A percentile compares a stretch with the other conserved stretches of the same genome.
phyloP scores from a whole-genome alignment of 2,329 filamentous ascomycete genomes.

The Chalara sp. region DNA sequence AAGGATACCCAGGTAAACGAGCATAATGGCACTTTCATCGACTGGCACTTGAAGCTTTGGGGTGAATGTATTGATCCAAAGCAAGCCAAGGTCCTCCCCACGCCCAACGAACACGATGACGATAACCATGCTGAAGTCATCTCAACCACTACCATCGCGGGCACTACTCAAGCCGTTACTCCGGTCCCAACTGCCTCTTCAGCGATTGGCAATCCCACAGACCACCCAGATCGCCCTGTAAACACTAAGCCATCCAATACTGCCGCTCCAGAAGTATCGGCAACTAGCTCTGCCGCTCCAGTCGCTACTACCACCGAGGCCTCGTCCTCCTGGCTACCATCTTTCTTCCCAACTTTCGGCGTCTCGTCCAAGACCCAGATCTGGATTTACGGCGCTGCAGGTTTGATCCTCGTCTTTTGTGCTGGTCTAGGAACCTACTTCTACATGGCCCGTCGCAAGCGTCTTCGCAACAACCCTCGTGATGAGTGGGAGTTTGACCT shows the following conservation, averaged over 20 bases:
- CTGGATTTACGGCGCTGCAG: constrained; percentile 87
- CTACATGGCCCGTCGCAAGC: constrained; percentile 69
- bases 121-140: constrained; percentile 64
- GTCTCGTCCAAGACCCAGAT: constrained; percentile 79
- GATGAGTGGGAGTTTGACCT: constrained; percentile 94
- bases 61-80: constrained; percentile 75
- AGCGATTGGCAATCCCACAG: constrained; percentile 42
- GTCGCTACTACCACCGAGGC: constrained; percentile 21
- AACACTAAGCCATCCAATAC: constrained; percentile 30
- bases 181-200: constrained; percentile 38
- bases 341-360: constrained; percentile 84
- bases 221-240: constrained; percentile 59
- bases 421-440: constrained; percentile 74
- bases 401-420: constrained; percentile 83
- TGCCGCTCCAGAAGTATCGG: constrained; percentile 4
- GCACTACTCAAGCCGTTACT: constrained; percentile 36
- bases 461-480: constrained; percentile 65
- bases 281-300: constrained; percentile 18
- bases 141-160: constrained; percentile 56
- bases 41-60: constrained; percentile 94
- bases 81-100: constrained; percentile 67
- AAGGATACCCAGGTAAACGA: constrained; percentile 79
- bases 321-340: constrained; percentile 58
- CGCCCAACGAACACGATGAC: constrained; percentile 79
- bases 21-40: constrained; percentile 69